Conservation (phyloP, 2,329 filamentous ascomycete genomes). For the Plectosphaerella cucumerina region DNA sequence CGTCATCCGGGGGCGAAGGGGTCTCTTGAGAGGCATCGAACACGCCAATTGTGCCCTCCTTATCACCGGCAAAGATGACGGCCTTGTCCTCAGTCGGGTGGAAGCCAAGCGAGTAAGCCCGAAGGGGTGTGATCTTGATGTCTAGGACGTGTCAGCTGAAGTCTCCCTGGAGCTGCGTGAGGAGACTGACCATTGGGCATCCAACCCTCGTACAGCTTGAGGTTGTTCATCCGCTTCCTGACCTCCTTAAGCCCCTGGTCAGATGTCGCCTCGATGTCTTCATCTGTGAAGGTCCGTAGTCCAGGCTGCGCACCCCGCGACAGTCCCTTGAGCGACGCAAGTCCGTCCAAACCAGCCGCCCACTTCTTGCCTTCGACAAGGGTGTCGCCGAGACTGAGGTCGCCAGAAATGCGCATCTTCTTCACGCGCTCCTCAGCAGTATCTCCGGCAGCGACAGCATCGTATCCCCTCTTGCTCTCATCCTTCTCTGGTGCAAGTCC, state of each 20-base stretch:
- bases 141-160: slow-evolving; percentile 39
- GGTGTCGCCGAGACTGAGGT: slow-evolving; percentile 71
- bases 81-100: slow-evolving; percentile 85
- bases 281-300: slow-evolving; percentile 78
- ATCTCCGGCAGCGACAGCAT: slow-evolving; percentile 26
- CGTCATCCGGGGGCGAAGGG: slow-evolving; percentile 48
- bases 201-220: slow-evolving; percentile 81
- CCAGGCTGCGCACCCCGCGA: slow-evolving; percentile 71
- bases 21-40: slow-evolving; percentile 79
- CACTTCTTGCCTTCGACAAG: slow-evolving; percentile 76
- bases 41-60: slow-evolving; percentile 84
- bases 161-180: background rate
- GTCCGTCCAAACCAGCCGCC: slow-evolving; percentile 62
- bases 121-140: slow-evolving; percentile 86
- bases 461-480: slow-evolving; percentile 44
- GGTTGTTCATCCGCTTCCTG: slow-evolving; percentile 69
- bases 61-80: slow-evolving; percentile 89
- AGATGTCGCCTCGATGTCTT: slow-evolving; percentile 74
- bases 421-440: slow-evolving; percentile 48
- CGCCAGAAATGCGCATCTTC: slow-evolving; percentile 45
- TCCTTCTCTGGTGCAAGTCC: slow-evolving; percentile 46
- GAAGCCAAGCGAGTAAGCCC: slow-evolving; percentile 82
- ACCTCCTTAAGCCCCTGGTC: slow-evolving; percentile 72
- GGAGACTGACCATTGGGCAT: slow-evolving; percentile 64
- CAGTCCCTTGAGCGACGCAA: slow-evolving; percentile 51